A percentile compares a stretch with the other conserved stretches of the same genome.
Conservation (phyloP, 441 rosid species). For the Manihot esculenta region DNA sequence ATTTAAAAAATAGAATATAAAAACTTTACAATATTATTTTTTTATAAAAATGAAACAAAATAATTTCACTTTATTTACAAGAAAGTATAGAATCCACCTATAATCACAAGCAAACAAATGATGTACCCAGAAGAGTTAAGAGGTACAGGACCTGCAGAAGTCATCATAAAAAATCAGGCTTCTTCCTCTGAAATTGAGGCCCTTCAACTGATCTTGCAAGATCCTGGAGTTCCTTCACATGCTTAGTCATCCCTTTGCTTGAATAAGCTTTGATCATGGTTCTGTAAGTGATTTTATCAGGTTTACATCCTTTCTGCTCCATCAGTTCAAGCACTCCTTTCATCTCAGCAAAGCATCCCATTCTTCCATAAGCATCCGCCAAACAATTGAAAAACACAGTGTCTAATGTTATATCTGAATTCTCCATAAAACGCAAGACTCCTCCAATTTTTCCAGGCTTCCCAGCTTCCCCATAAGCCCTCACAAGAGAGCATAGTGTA, state of each 20-base stretch:
- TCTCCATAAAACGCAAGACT: conserved; percentile 71
- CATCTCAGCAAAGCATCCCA: conserved; percentile 84
- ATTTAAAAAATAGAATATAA: too few relatives aligned
- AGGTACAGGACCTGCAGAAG: background rate
- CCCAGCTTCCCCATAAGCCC: conserved; percentile 73
- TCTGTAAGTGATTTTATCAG: conserved; percentile 77
- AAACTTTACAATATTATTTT: too few relatives aligned
- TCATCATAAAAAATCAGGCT: conserved; percentile 51
- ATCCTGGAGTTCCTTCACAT: conserved; percentile 55
- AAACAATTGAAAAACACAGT: conserved; percentile 80
- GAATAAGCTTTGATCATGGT: conserved; percentile 82
- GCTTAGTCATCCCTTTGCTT: conserved; percentile 60
- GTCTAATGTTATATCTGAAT: conserved; percentile 71
- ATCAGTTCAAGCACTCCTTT: conserved; percentile 73
- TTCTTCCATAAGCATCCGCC: conserved; percentile 81
- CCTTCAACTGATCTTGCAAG: conserved; percentile 41
- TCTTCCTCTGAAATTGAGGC: conserved; percentile 32
- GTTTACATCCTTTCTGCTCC: conserved; percentile 64
- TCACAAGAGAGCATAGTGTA: conserved; percentile 75
- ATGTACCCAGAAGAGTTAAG: background rate
- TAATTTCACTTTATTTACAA: too few relatives aligned
- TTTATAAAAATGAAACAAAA: too few relatives aligned
- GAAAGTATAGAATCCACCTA: too few relatives aligned
- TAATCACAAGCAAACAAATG: background rate
- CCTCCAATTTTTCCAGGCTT: conserved; percentile 67